Evolutionary conservation across 495 filamentous ascomycete species (phyloP).

Genomic region (Xylaria telfairii): DNA sequence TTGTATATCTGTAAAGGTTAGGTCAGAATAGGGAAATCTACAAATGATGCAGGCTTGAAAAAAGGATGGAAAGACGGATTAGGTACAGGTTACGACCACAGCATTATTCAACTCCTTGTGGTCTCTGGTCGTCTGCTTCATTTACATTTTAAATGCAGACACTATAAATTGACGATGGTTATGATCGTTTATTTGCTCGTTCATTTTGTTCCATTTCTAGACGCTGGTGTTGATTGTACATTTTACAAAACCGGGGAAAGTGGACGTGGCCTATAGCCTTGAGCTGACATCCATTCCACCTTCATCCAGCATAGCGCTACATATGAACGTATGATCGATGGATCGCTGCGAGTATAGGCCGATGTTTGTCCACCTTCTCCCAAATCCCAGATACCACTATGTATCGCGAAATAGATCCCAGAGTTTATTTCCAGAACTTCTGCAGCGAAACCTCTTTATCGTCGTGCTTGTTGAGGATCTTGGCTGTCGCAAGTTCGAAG

Average conservation of each 20-base stretch:
- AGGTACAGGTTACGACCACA: too few species aligned
- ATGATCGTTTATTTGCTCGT: neutral
- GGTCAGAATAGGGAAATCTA: too few species aligned
- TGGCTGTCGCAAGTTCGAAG: conserved; percentile 97
- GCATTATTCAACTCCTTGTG: too few species aligned
- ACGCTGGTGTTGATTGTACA: conserved; percentile 33
- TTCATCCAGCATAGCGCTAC: neutral
- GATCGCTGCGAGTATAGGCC: neutral
- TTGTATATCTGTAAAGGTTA: too few species aligned
- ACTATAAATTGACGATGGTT: neutral
- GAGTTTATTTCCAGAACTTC: conserved; percentile 87
- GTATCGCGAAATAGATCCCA: neutral
- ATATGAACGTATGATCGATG: neutral
- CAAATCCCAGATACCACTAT: neutral
- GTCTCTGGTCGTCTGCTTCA: too few species aligned
- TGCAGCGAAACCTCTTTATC: conserved; percentile 89
- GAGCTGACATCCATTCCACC: neutral
- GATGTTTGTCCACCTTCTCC: neutral
- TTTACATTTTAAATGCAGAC: too few species aligned
- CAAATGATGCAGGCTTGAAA: too few species aligned
- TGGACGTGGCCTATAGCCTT: neutral
- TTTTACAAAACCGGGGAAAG: conserved; percentile 19
- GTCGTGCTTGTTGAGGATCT: conserved; percentile 99
- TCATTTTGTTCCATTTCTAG: conserved; percentile 1
- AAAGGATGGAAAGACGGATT: too few species aligned